phyloP scores from a whole-genome alignment of 2,329 filamentous ascomycete species.

The Ophiostoma himal-ulmi region DNA sequence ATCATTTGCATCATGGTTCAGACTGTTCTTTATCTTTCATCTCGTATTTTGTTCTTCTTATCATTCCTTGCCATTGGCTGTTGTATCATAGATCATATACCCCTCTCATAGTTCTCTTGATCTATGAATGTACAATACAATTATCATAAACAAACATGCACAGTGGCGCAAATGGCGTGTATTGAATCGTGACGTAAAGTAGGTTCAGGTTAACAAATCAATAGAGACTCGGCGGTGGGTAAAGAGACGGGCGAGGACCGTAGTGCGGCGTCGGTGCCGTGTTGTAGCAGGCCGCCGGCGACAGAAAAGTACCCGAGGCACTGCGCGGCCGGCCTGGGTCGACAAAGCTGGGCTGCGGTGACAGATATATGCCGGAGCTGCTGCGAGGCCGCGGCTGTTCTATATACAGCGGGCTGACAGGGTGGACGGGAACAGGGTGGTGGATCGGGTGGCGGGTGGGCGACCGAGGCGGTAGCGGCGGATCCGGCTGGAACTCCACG shows the following conservation, averaged over 20 bases:
- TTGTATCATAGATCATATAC: constrained; percentile 16
- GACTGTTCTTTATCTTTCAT: not conserved
- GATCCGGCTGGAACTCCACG: not conserved
- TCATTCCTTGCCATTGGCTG: not conserved
- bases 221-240: not conserved
- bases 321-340: not conserved
- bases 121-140: constrained; percentile 14
- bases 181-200: not conserved
- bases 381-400: not conserved
- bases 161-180: not conserved
- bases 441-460: not conserved
- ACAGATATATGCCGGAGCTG: not conserved
- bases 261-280: not conserved
- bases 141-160: not conserved
- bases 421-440: not conserved
- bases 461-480: not conserved
- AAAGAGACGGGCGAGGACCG: not conserved
- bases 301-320: not conserved
- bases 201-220: too few species aligned
- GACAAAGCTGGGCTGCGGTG: not conserved
- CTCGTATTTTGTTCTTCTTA: constrained; percentile 6
- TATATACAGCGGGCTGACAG: not conserved
- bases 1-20: constrained; percentile 2
- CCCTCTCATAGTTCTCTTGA: constrained; percentile 11
- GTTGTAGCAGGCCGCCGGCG: not conserved